Evolutionary conservation across 805 yeast species (phyloP).

Genomic region (Myxozyma udenii): DNA sequence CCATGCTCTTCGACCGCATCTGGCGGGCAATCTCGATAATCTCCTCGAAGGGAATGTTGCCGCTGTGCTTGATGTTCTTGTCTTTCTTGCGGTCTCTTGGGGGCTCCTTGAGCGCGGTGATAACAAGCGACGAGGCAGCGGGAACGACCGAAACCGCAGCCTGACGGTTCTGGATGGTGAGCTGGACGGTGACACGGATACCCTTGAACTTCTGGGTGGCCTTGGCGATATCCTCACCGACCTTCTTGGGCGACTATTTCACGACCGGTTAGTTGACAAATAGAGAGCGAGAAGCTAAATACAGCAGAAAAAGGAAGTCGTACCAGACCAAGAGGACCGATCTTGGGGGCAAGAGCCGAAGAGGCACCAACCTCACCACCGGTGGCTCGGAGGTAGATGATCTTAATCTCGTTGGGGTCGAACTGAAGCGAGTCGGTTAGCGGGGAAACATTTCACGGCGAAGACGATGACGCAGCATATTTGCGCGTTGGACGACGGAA

Average conservation of each 20-base stretch:
- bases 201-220: conserved; percentile 99
- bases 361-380: conserved; percentile 99
- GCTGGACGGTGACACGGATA: conserved; percentile 97
- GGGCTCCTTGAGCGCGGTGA: conserved; percentile 98
- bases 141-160: conserved; percentile 98
- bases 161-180: conserved; percentile 99
- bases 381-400: conserved; percentile 98
- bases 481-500: background rate
- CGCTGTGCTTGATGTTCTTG: conserved; percentile 98
- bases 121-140: conserved; percentile 97
- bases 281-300: too few relatives aligned
- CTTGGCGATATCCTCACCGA: conserved; percentile 99
- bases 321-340: conserved; percentile 96
- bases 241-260: conserved; percentile 71
- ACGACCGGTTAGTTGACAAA: background rate
- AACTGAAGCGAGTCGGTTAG: conserved; percentile 47
- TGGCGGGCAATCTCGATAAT: conserved; percentile 95
- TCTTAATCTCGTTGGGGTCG: conserved; percentile 98
- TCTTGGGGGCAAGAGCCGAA: conserved; percentile 99
- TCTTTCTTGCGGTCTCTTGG: conserved; percentile 99
- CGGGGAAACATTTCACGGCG: background rate
- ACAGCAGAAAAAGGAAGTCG: too few relatives aligned
- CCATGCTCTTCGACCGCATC: conserved; percentile 96
- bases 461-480: background rate
- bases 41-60: conserved; percentile 97